These are phyloP conservation scores for Ascochyta lentis DNA, from an alignment of 2,329 filamentous ascomycete genomes.

Conservation along the genomic window DNA sequence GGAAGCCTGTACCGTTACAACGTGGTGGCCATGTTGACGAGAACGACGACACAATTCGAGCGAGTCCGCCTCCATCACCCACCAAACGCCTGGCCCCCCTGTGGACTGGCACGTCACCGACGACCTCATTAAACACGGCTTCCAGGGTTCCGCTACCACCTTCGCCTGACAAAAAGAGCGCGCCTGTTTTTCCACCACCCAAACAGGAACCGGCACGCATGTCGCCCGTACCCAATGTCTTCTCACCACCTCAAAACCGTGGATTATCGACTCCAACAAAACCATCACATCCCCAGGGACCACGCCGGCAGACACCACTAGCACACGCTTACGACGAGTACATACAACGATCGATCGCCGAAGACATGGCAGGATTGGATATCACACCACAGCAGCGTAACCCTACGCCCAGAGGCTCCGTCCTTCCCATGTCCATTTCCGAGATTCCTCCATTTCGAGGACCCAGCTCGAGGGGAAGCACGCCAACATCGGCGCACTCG, in stretches of 20 bases:
- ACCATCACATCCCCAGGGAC: slow-evolving; percentile 41
- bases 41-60: slow-evolving; percentile 47
- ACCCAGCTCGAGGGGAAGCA: slow-evolving; percentile 20
- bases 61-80: slow-evolving; percentile 51
- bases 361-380: slow-evolving; percentile 51
- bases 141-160: slow-evolving; percentile 54
- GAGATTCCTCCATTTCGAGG: slow-evolving; percentile 47
- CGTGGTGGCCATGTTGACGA: slow-evolving; percentile 41
- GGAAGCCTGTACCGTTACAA: slow-evolving; percentile 42
- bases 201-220: slow-evolving; percentile 38
- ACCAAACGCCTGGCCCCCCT: slow-evolving; percentile 48
- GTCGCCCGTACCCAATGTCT: slow-evolving; percentile 42
- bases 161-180: slow-evolving; percentile 52
- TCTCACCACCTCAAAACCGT: slow-evolving; percentile 40
- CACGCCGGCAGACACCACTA: slow-evolving; percentile 43
- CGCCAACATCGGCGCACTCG: slow-evolving; percentile 22
- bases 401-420: slow-evolving; percentile 39
- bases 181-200: slow-evolving; percentile 41
- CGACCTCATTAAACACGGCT: slow-evolving; percentile 50
- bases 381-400: slow-evolving; percentile 39
- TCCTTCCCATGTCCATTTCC: slow-evolving; percentile 43
- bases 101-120: slow-evolving; percentile 46
- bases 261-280: slow-evolving; percentile 41
- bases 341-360: slow-evolving; percentile 56
- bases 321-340: slow-evolving; percentile 53